Conservation (phyloP, 805 yeast species). For the Priceomyces haplophilus region DNA sequence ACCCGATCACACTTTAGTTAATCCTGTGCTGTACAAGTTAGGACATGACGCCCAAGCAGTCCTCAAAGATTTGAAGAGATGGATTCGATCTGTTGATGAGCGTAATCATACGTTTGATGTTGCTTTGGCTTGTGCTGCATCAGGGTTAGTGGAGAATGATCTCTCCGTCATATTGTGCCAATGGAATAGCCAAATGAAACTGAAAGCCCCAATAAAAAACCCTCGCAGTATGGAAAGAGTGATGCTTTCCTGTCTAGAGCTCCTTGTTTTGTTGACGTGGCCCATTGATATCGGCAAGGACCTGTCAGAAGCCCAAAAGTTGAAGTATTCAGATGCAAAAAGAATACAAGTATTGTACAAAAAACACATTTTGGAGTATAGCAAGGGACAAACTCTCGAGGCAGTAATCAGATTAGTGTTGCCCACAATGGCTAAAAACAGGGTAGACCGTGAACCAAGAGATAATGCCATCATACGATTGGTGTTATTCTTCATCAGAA, state of each 20-base stretch:
- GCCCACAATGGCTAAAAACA: constrained; percentile 52
- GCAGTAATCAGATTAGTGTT: constrained; percentile 69
- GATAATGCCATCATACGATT: constrained; percentile 73
- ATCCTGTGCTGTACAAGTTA: constrained; percentile 60
- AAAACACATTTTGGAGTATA: constrained; percentile 55
- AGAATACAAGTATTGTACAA: constrained; percentile 72
- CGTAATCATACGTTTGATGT: constrained; percentile 68
- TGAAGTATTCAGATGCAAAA: constrained; percentile 56
- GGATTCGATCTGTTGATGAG: constrained; percentile 86
- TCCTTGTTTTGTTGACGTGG: constrained; percentile 82
- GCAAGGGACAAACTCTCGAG: constrained; percentile 60
- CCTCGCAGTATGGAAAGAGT: constrained; percentile 50
- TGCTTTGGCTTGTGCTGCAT: constrained; percentile 82
- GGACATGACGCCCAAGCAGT: constrained; percentile 90
- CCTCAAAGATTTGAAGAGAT: constrained; percentile 79
- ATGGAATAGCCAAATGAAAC: constrained; percentile 53
- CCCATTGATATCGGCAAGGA: constrained; percentile 66
- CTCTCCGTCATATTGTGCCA: constrained; percentile 68
- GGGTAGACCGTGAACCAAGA: constrained; percentile 57
- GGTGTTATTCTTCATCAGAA: constrained; percentile 71
- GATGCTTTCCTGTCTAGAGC: constrained; percentile 70
- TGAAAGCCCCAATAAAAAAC: constrained; percentile 27
- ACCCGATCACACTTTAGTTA: constrained; percentile 58
- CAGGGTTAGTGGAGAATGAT: constrained; percentile 70
- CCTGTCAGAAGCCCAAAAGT: constrained; percentile 56